phyloP scores from a whole-genome alignment of 371 early-diverging fungal species.

The Chytridiales sp. region DNA sequence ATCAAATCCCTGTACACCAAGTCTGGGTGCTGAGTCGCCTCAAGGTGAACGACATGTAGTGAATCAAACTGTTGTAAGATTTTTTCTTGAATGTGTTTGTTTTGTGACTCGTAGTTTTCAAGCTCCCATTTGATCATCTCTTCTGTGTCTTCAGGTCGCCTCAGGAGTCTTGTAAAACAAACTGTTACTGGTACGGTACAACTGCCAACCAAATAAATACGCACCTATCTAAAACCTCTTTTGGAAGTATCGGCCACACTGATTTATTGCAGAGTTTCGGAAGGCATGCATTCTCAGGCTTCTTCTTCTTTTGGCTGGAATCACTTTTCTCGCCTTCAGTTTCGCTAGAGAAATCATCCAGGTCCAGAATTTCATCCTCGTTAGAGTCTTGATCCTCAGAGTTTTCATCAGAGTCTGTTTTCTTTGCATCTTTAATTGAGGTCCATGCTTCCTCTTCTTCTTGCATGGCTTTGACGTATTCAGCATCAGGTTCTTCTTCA shows the following conservation, averaged over 20 bases:
- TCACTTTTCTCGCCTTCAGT: slow-evolving; percentile 27
- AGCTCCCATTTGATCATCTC: slow-evolving; percentile 25
- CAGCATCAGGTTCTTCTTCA: slow-evolving; percentile 34
- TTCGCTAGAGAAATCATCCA: slow-evolving; percentile 20
- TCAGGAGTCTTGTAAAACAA: slow-evolving; percentile 30
- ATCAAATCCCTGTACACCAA: slow-evolving; percentile 30
- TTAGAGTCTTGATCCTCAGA: slow-evolving; percentile 20
- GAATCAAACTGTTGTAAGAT: slow-evolving; percentile 23
- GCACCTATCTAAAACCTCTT: slow-evolving; percentile 40
- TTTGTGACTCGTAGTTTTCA: neutral
- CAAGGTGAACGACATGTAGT: slow-evolving; percentile 32
- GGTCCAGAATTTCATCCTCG: slow-evolving; percentile 25
- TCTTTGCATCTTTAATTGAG: slow-evolving; percentile 12
- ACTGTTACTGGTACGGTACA: neutral
- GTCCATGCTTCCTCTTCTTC: slow-evolving; percentile 27
- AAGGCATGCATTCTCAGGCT: slow-evolving; percentile 1
- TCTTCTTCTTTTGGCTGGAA: too few species aligned
- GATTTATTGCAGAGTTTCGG: slow-evolving; percentile 33
- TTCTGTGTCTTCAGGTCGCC: slow-evolving; percentile 40
- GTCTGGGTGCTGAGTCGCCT: slow-evolving; percentile 47
- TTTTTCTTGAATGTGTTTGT: slow-evolving; percentile 15
- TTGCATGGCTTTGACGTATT: slow-evolving; percentile 13
- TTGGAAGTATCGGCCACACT: slow-evolving; percentile 34
- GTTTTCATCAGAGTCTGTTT: slow-evolving; percentile 1
- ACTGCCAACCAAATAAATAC: neutral